Evolutionary conservation across 169 alveolate species (phyloP), one percentile per base, ranked within the genome.

Genomic region (Plasmodium sp.): DNA sequence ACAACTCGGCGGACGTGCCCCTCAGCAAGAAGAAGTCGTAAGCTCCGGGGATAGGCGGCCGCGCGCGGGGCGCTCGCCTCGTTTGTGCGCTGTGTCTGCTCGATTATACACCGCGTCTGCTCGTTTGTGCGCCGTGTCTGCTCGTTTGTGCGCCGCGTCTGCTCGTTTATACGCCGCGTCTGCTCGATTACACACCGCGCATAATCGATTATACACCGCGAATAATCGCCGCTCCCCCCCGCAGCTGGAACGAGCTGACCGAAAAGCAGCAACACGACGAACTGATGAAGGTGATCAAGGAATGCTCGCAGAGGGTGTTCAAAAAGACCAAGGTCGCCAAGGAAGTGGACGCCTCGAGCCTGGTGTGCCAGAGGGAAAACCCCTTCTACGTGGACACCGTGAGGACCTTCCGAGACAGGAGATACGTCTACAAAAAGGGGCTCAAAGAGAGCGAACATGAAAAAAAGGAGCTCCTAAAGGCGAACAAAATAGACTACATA

Each of bases 301-400:
- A 97, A 12, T 95, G 96, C 77, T 96, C 98, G 2, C 97, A 95
- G 95, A 91, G 88, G 33, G 92, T 95, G 5, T 94, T 95, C 84
- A 93, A 96, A 74, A 96, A 96, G 72, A 94, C 95, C 56, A 95
- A 95, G 67, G 93, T 95, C 7, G 62, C 94, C 22, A 95, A 90
- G 77, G 98, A 96, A 84, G 96, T 95, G 22, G 96, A 96, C 51
- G 97, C 96, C 18, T 95, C 96, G 33, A 96, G 98, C 51, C 97
- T 98, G 41, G 99, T 99, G 27, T 99, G 99, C 95, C 99, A 99
- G 97, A 97, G 99, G 56, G 99, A 99, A 96, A 99, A 99, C 92
- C 97, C 99, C 0, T 99, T 99, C 97, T 99, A 99, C 96, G 99
- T 99, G 16, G 99, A 98, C 77, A 98, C 99, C 16, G 99, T 99